Evolutionary conservation across 2,329 filamentous ascomycete species (phyloP), one percentile per base, ranked within the genome.

Genomic region (Keithomyces neogunnii): DNA sequence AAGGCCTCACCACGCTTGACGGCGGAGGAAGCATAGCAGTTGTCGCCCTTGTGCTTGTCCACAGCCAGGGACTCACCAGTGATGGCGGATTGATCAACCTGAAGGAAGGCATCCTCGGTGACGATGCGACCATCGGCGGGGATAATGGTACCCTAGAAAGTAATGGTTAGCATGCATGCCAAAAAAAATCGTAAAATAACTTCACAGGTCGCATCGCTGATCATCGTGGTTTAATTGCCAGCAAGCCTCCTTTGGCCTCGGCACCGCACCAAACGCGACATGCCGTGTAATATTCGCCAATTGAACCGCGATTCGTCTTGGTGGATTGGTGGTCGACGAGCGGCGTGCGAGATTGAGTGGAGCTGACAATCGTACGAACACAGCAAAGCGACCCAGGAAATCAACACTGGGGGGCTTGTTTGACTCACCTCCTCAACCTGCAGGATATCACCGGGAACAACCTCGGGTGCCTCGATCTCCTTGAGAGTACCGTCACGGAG

Each of bases 61-160:
- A 93, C 89, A 60, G 89, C 89, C 54, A 95, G 83, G 58, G 90
- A 95, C 73, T 96, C 89, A 61, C 90, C 89, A 53, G 90, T 95
- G 66, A 95, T 89, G 67, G 88, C 84, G 54, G 89, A 95, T 75
- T 95, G 90, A 70, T 96, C 89, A 57, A 95, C 86, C 73, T 95
- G 89, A 55, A 92, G 79, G 76, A 89, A 90, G 55, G 88, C 86
- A 67, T 85, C 84, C 61, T 91, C 85, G 62, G 88, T 90, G 56
- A 93, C 83, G 62, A 95, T 85, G 59, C 85, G 85, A 60, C 89
- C 89, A 70, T 96, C 90, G 59, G 89, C 90, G 57, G 89, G 88
- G 60, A 95, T 88, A 61, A 95, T 95, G 57, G 88, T 92, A 72
- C 89, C 90, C 80, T 63, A 30, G 6, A 2, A 44, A 30, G 3